These are phyloP conservation scores for Trichoderma citrinoviride DNA, from an alignment of 2,329 filamentous ascomycete species.

Conservation along the genomic window DNA sequence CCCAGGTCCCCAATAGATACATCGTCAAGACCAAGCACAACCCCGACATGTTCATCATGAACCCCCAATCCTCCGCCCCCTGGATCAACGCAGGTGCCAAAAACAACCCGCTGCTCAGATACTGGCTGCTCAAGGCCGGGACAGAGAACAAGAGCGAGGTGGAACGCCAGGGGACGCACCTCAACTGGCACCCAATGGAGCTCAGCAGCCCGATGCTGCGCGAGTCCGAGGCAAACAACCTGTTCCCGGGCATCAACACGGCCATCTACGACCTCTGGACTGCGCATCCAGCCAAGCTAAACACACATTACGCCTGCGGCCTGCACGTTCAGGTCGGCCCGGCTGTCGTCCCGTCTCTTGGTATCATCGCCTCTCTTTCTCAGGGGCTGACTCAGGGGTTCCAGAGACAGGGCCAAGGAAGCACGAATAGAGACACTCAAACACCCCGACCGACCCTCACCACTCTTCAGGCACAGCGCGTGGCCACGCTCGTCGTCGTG, in stretches of 20 bases:
- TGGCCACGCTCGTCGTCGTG: conserved; percentile 64
- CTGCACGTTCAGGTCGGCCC: conserved; percentile 24
- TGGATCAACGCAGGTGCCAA: background rate
- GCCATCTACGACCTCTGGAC: conserved; percentile 15
- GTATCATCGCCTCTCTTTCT: background rate
- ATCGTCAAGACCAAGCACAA: conserved; percentile 16
- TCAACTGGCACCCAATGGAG: conserved; percentile 9
- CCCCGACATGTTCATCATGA: conserved; percentile 20
- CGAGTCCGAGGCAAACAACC: conserved; percentile 18
- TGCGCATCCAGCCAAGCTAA: background rate
- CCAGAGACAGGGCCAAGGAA: background rate
- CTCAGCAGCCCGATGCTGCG: conserved; percentile 24
- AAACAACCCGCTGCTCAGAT: conserved; percentile 9
- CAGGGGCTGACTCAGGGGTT: background rate
- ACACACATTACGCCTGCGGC: conserved; percentile 18
- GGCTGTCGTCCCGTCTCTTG: background rate
- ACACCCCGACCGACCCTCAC: conserved; percentile 28
- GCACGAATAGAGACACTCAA: background rate
- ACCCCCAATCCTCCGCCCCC: background rate
- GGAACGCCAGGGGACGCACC: background rate
- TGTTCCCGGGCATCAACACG: conserved; percentile 17
- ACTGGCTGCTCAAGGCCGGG: conserved; percentile 21
- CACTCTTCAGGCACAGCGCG: conserved; percentile 74
- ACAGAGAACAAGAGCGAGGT: background rate
- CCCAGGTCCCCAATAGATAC: background rate